These are phyloP conservation scores for Articulospora tetracladia DNA, from an alignment of 495 filamentous ascomycete genomes.

Conservation along the genomic window DNA sequence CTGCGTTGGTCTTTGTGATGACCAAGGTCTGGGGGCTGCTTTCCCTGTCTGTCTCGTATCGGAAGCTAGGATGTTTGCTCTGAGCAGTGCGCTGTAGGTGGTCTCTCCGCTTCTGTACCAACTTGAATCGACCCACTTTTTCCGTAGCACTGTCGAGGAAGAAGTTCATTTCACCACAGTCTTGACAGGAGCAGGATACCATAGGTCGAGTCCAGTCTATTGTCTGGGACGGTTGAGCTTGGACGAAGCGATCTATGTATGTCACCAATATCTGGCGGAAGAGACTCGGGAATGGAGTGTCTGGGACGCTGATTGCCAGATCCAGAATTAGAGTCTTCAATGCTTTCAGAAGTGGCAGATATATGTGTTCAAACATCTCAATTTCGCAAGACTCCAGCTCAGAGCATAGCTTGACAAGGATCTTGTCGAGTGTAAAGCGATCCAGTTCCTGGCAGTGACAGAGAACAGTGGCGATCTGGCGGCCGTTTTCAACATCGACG, in stretches of 20 bases:
- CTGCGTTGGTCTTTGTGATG: slow-evolving; percentile 4
- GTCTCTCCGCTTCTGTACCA: not conserved
- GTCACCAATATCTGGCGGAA: slow-evolving; percentile 2
- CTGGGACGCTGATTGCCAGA: not conserved
- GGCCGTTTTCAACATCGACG: not conserved
- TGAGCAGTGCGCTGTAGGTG: not conserved
- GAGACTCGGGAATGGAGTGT: slow-evolving; percentile 1
- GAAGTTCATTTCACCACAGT: slow-evolving; percentile 11
- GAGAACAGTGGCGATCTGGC: slow-evolving; percentile 1
- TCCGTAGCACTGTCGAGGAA: slow-evolving; percentile 12
- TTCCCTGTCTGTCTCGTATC: not conserved
- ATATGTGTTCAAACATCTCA: slow-evolving; percentile 5
- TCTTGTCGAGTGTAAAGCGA: not conserved
- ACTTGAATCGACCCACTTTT: not conserved
- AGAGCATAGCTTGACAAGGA: not conserved
- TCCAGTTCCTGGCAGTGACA: not conserved
- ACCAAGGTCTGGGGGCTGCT: slow-evolving; percentile 5
- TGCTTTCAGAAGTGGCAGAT: slow-evolving; percentile 6
- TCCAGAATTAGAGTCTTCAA: not conserved
- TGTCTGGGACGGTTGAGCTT: not conserved
- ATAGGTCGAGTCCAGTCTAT: slow-evolving; percentile 8
- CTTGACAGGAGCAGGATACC: slow-evolving; percentile 8
- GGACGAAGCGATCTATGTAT: slow-evolving; percentile 6
- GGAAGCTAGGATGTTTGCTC: not conserved
- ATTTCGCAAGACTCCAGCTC: not conserved